Percentiles rank a stretch among this genome's conserved stretches.
phyloP scores from a whole-genome alignment of 345 rosid genomes.

The Populus nigra region DNA sequence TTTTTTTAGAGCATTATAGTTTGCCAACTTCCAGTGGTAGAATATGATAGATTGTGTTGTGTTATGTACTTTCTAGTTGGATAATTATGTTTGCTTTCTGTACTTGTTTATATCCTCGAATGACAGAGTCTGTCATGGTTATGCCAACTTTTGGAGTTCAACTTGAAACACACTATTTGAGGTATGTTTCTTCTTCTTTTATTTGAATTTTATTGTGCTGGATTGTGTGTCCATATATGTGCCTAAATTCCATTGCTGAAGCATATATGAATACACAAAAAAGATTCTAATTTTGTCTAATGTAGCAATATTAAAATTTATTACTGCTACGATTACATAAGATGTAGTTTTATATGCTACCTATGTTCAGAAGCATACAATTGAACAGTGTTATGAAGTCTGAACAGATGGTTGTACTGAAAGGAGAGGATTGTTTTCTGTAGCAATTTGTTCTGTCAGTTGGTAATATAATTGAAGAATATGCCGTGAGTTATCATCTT shows the following conservation, averaged over 20 bases:
- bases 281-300: not conserved
- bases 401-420: not conserved
- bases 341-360: not conserved
- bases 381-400: not conserved
- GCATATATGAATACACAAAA: not conserved
- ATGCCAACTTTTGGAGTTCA: conserved; percentile 81
- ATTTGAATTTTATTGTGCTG: not conserved
- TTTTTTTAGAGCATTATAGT: not conserved
- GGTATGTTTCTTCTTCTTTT: conserved; percentile 36
- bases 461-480: not conserved
- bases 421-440: not conserved
- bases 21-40: not conserved
- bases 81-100: not conserved
- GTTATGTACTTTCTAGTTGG: not conserved
- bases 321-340: not conserved
- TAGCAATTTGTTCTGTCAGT: not conserved
- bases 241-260: not conserved
- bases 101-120: conserved; percentile 25
- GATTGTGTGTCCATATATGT: not conserved
- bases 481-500: not conserved
- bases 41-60: not conserved
- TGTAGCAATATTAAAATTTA: not conserved
- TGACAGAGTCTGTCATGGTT: conserved; percentile 70
- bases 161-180: conserved; percentile 70
- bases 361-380: not conserved